These are phyloP conservation scores for Carex scoparia DNA, from an alignment of 176 grass and related monocot genomes.

Conservation along the genomic window DNA sequence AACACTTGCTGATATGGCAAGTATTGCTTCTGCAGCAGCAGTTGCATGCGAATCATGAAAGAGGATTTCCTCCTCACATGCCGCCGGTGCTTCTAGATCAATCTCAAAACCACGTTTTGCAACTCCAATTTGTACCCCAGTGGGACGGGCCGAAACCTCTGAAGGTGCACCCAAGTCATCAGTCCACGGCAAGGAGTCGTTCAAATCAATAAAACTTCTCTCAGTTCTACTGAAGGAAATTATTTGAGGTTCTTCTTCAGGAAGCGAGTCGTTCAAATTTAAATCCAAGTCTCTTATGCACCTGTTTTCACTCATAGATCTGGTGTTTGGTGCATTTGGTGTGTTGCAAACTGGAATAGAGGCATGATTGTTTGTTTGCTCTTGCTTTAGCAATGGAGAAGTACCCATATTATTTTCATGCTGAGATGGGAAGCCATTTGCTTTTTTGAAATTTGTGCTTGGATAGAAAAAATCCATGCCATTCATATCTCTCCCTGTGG, in stretches of 20 bases:
- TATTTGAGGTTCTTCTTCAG: neutral
- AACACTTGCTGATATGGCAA: slow-evolving; percentile 36
- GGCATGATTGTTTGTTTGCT: neutral
- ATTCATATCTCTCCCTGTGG: slow-evolving; percentile 1
- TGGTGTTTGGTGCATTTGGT: neutral
- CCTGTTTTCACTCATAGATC: neutral
- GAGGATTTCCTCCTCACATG: slow-evolving; percentile 30
- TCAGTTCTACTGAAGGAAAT: slow-evolving; percentile 19
- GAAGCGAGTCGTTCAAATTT: slow-evolving; percentile 10
- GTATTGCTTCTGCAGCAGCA: slow-evolving; percentile 43
- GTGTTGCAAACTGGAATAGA: neutral
- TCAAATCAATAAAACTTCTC: slow-evolving; percentile 53
- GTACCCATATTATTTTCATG: neutral
- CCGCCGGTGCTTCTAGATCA: slow-evolving; percentile 2
- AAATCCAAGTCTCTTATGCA: slow-evolving; percentile 15
- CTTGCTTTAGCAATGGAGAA: slow-evolving; percentile 5
- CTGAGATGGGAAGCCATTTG: neutral
- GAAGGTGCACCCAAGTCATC: slow-evolving; percentile 33
- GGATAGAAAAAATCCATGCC: neutral
- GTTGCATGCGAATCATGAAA: slow-evolving; percentile 28
- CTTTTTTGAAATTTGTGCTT: neutral
- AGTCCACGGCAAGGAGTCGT: slow-evolving; percentile 39
- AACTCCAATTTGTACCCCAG: slow-evolving; percentile 4
- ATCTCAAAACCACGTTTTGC: slow-evolving; percentile 1
- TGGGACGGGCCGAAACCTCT: neutral